Conservation (phyloP, 257 asterid species). For the Gardenia jasminoides region DNA sequence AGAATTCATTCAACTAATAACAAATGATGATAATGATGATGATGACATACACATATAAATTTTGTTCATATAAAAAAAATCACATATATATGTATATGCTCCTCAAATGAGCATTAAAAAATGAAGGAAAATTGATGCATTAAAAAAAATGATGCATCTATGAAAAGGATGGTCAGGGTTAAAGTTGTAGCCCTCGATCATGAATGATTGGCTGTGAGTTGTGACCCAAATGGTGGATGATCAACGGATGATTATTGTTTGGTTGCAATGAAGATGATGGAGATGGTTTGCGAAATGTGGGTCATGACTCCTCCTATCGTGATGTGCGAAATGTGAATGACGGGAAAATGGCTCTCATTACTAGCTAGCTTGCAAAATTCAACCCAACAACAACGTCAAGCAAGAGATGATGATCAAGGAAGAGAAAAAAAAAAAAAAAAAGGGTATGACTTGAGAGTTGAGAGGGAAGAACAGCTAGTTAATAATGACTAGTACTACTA, state of each 20-base stretch:
- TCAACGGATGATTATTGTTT: constrained; percentile 6
- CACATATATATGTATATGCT: no score
- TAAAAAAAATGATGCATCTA: no score
- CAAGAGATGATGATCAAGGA: not conserved
- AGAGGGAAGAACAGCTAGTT: not conserved
- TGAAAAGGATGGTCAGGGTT: constrained; percentile 22
- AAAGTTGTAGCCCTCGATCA: not conserved
- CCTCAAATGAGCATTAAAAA: not conserved
- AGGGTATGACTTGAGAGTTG: not conserved
- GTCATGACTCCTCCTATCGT: not conserved
- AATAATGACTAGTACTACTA: constrained; percentile 5
- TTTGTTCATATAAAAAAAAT: constrained; percentile 1
- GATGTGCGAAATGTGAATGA: not conserved
- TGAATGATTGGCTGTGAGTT: constrained; percentile 12
- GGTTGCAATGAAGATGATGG: constrained; percentile 15
- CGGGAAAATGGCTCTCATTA: not conserved
- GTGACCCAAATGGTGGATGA: constrained; percentile 1
- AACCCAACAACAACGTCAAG: not conserved
- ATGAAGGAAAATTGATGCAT: no score
- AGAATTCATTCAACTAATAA: not conserved
- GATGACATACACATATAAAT: no score
- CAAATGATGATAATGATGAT: not conserved
- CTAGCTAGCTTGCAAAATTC: not conserved
- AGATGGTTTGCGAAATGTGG: constrained; percentile 16
- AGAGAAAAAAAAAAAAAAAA: no score